phyloP scores from a whole-genome alignment of 441 rosid genomes.

The Dalechampia spathulata region DNA sequence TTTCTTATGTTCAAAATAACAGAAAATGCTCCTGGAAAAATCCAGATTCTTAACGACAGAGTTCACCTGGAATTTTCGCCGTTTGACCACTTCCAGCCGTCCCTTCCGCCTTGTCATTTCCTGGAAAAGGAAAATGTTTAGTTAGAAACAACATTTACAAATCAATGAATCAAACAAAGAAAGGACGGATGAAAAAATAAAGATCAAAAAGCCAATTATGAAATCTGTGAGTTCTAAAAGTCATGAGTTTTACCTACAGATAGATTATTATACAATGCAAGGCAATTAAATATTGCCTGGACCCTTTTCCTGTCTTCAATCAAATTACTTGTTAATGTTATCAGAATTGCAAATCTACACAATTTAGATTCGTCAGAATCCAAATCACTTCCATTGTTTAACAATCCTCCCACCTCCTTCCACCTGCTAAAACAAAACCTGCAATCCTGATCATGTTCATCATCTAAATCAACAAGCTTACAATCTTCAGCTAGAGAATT shows the following conservation, averaged over 20 bases:
- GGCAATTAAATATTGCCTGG: constrained; percentile 28
- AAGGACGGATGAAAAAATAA: background rate
- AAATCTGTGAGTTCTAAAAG: no score
- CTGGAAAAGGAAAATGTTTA: no score
- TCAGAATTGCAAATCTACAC: constrained; percentile 38
- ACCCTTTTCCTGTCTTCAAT: constrained; percentile 26
- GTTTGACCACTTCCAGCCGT: background rate
- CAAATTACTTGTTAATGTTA: constrained; percentile 29
- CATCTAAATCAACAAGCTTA: constrained; percentile 10
- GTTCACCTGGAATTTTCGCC: constrained; percentile 15
- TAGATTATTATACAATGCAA: constrained; percentile 17
- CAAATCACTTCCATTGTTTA: constrained; percentile 2
- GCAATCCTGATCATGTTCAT: constrained; percentile 18
- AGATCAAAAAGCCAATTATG: no score
- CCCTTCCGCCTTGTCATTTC: constrained; percentile 1
- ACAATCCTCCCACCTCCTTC: constrained; percentile 28
- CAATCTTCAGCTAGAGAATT: constrained; percentile 27
- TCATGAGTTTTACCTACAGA: constrained; percentile 26
- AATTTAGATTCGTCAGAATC: constrained; percentile 18
- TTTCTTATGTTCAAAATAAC: no score
- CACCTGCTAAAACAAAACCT: constrained; percentile 28
- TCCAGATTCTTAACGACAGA: background rate
- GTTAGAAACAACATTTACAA: no score
- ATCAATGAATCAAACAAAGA: no score
- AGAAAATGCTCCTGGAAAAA: background rate